Evolutionary conservation across 169 alveolate genomes (phyloP).

Genomic region (Condylostoma magnum): DNA sequence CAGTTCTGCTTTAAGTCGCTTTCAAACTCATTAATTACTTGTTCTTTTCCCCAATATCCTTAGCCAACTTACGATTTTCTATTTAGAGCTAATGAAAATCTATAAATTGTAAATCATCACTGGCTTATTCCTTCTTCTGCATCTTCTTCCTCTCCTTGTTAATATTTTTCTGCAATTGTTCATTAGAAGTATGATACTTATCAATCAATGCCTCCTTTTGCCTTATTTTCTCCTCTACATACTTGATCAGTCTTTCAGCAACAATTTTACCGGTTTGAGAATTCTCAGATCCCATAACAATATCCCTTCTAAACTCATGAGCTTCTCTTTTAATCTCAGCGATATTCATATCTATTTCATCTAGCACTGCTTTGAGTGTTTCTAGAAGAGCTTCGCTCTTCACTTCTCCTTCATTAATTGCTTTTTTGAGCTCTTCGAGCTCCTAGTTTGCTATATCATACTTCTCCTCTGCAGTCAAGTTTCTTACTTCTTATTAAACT

Average conservation of each 20-base stretch:
- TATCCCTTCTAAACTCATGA: conserved; percentile 80
- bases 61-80: conserved; percentile 89
- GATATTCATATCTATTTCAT: conserved; percentile 76
- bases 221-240: conserved; percentile 83
- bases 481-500: conserved; percentile 28
- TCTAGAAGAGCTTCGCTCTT: conserved; percentile 72
- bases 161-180: conserved; percentile 67
- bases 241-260: conserved; percentile 86
- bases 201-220: conserved; percentile 79
- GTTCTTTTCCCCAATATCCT: conserved; percentile 88
- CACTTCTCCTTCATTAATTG: conserved; percentile 71
- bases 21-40: conserved; percentile 70
- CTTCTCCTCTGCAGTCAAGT: conserved; percentile 64
- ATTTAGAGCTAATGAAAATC: conserved; percentile 91
- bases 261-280: conserved; percentile 77
- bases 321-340: conserved; percentile 86
- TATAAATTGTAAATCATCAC: conserved; percentile 81
- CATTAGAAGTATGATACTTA: conserved; percentile 71
- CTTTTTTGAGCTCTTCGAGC: conserved; percentile 62
- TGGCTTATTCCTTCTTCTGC: conserved; percentile 56
- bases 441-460: conserved; percentile 72
- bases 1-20: conserved; percentile 71
- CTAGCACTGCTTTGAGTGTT: conserved; percentile 73
- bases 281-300: conserved; percentile 66
- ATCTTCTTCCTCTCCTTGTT: conserved; percentile 71